These are phyloP conservation scores for Ilyonectria destructans DNA, from an alignment of 2,329 filamentous ascomycete genomes.

Conservation along the genomic window DNA sequence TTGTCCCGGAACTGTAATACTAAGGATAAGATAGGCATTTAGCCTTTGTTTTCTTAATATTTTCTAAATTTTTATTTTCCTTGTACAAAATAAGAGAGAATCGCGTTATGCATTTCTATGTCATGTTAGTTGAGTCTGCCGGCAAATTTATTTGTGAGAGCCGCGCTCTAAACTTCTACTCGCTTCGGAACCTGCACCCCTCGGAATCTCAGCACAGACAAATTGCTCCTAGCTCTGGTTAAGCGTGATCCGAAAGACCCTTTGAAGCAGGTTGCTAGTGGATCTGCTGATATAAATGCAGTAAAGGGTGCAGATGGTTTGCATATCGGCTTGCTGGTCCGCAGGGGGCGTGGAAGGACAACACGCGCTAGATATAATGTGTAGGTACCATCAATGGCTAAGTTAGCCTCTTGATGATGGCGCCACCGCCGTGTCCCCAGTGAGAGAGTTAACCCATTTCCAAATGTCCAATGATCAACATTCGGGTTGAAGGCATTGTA, in stretches of 20 bases:
- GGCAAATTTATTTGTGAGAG: not conserved
- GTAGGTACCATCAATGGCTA: slow-evolving; percentile 57
- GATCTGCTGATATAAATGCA: not conserved
- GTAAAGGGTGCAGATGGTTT: not conserved
- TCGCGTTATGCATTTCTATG: not conserved
- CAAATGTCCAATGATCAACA: slow-evolving; percentile 46
- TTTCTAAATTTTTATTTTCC: not conserved
- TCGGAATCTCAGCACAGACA: not conserved
- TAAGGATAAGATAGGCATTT: no score
- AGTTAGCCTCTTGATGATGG: slow-evolving; percentile 57
- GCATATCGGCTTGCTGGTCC: not conserved
- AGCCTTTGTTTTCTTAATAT: no score
- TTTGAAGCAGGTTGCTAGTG: not conserved
- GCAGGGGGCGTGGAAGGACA: not conserved
- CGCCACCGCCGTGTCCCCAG: slow-evolving; percentile 59
- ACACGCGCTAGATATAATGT: not conserved
- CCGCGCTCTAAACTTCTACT: slow-evolving; percentile 4
- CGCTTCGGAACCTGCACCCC: not conserved
- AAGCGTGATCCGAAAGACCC: not conserved
- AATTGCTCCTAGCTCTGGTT: not conserved
- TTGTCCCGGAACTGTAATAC: no score
- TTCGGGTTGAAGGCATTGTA: slow-evolving; percentile 7
- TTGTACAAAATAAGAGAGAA: not conserved
- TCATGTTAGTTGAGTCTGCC: slow-evolving; percentile 5
- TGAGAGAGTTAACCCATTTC: slow-evolving; percentile 55